phyloP scores from a whole-genome alignment of 2,329 filamentous ascomycete genomes.

The Thielaviopsis musarum region DNA sequence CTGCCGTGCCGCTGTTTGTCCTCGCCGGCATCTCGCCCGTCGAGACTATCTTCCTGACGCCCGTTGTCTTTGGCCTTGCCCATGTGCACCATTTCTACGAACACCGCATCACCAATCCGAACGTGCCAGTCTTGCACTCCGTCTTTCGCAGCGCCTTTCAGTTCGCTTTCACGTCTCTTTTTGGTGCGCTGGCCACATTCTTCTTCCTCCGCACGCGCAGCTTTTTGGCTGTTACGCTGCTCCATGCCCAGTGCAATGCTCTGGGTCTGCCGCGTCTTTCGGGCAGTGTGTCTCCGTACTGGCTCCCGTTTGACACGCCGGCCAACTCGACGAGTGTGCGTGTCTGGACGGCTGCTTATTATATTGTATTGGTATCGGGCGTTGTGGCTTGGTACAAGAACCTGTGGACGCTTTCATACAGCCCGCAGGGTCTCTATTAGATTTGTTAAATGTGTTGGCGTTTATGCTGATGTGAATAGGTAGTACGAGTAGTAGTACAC shows the following conservation, averaged over 20 bases:
- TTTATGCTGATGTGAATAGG: background rate
- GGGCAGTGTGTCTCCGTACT: slow-evolving; percentile 50
- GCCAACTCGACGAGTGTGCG: slow-evolving; percentile 13
- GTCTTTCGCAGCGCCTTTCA: slow-evolving; percentile 64
- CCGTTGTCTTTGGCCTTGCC: slow-evolving; percentile 80
- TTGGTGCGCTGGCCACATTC: slow-evolving; percentile 87
- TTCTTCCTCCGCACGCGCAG: slow-evolving; percentile 74
- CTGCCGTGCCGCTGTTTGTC: slow-evolving; percentile 68
- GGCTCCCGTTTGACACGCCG: slow-evolving; percentile 19
- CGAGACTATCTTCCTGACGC: slow-evolving; percentile 62
- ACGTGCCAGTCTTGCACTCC: slow-evolving; percentile 44
- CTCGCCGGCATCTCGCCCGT: slow-evolving; percentile 41
- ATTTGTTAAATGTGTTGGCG: background rate
- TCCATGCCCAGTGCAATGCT: slow-evolving; percentile 84
- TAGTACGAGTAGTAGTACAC: no score
- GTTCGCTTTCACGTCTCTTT: slow-evolving; percentile 78
- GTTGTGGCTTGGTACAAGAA: slow-evolving; percentile 52
- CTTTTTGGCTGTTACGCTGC: slow-evolving; percentile 54
- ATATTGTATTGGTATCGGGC: slow-evolving; percentile 56
- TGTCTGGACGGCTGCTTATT: slow-evolving; percentile 63
- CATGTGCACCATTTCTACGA: slow-evolving; percentile 96
- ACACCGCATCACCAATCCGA: slow-evolving; percentile 65
- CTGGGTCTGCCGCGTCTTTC: slow-evolving; percentile 78
- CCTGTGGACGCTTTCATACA: slow-evolving; percentile 58
- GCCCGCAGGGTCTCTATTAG: slow-evolving; percentile 7